Evolutionary conservation across 1,284 basidiomycete species (phyloP), one percentile per base, ranked within the genome.

Genomic region (Omphalotus olearius): DNA sequence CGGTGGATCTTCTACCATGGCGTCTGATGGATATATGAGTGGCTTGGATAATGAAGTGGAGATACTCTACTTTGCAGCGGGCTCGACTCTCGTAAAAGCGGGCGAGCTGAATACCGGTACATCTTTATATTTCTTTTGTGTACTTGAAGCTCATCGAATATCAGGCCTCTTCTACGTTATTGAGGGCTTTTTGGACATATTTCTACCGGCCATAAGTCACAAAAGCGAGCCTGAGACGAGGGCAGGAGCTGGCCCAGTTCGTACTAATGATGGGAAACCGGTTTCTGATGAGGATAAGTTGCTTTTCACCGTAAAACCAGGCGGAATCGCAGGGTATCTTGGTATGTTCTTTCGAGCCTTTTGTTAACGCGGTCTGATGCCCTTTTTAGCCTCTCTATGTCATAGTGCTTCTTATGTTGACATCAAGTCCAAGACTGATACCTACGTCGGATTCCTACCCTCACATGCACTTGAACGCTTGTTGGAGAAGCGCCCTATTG

Each of bases 261-360:
- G 40, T 13, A 16, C 7, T n/a, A 38, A 48, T 16, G 60, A 57
- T 16, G 64, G 66, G 35, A 13, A 9, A 33, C 3, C 3, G 30
- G 7, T 4, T 33, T 5, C 23, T 5, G 56, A 56, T 6, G 66
- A 67, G 30, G 69, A 76, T 52, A 89, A 91, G 62, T 78, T 88
- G 17, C 74, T 99, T 26, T 99, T 96, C 68, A 96, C 91, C 1
- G 91, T 98, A 20, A 97, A 96, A 62, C 88, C 93, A n/a, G 96
- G 96, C 51, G 96, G 97, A 0, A 96, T 99, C 50, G 96, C 96
- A 2, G 97, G 97, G 3, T 99, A 99, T 67, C 78, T 99, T n/a
- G 83, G 88, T 88, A 46, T 42, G 64, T 13, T 20, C 18, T 9
- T 36, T 17, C 16, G 26, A 18, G n/a, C 30, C 35, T 33, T 39